Evolutionary conservation across 2,329 filamentous ascomycete genomes (phyloP).

Genomic region (Fusarium multiceps): DNA sequence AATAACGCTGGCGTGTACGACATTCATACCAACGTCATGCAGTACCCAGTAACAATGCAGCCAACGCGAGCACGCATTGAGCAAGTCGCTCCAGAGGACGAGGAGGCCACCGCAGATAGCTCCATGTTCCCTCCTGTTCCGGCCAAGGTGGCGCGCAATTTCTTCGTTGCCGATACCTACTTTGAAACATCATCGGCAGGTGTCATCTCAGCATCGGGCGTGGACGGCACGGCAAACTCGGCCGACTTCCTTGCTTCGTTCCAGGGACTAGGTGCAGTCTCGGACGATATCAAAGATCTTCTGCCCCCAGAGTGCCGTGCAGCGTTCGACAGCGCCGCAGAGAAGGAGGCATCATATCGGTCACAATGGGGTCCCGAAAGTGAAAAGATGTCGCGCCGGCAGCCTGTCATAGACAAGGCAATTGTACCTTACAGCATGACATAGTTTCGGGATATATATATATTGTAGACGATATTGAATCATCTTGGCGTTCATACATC

Average conservation of each 20-base stretch:
- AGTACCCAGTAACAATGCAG: constrained; percentile 88
- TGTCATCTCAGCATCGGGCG: constrained; percentile 56
- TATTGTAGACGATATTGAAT: neutral
- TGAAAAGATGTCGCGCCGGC: constrained; percentile 62
- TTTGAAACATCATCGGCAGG: constrained; percentile 64
- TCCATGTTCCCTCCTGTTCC: constrained; percentile 61
- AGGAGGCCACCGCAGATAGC: constrained; percentile 47
- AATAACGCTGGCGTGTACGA: constrained; percentile 88
- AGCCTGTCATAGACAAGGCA: constrained; percentile 71
- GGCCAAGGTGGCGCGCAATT: constrained; percentile 64
- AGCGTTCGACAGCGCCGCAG: constrained; percentile 76
- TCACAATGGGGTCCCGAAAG: constrained; percentile 77
- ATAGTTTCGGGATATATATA: constrained; percentile 19
- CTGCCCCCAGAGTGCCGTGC: constrained; percentile 76
- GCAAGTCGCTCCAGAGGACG: constrained; percentile 65
- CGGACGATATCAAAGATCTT: constrained; percentile 72
- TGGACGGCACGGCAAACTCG: constrained; percentile 58
- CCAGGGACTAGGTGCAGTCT: constrained; percentile 71
- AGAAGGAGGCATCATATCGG: constrained; percentile 78
- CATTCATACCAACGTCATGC: constrained; percentile 91
- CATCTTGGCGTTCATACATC: neutral
- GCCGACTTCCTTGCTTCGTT: constrained; percentile 63
- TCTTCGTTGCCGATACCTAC: constrained; percentile 65
- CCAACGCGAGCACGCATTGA: constrained; percentile 88
- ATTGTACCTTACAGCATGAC: constrained; percentile 68